Evolutionary conservation across 164 flowering plant species (phyloP), one percentile per base, ranked within the genome.

Genomic region (Piper betle): DNA sequence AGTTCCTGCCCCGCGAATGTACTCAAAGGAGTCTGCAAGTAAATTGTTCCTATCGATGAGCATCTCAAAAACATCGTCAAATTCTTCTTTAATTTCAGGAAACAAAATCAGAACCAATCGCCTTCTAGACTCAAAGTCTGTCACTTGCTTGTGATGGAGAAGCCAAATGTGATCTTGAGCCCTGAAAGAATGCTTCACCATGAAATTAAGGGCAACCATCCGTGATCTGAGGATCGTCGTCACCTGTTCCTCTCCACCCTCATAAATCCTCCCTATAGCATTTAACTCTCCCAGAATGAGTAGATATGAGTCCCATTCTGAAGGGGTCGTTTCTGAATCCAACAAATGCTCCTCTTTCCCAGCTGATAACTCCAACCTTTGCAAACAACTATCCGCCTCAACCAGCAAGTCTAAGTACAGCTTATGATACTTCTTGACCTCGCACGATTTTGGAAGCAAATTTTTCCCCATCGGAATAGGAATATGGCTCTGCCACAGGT

Each of bases 21-120:
- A 89, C 73, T 84, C 87, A 61, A 83, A 93, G 37, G 98, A 93
- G 70, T 86, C 94, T 8, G 79, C 78, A 74, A 89, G 74, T 55
- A 93, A 65, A 5, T 87, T 79, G 4, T 89, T 75, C 68, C 98
- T 78, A 62, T 93, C 97, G 69, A 89, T 93, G 46, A 93, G 87
- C 96, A 90, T 87, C 81, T 89, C 98, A 63, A 81, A 82, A 62
- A 81, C 72, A 64, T 89, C 96, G 18, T 84, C 97, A 62, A 79
- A 81, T 20, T 87, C 96, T 39, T 92, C 96, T 64, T 74, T 80
- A n/a, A 77, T 65, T 39, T 89, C 88, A 33, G 97, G 92, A 57
- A 93, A 81, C 83, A 86, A 57, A 84, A 87, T 71, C 91, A 84
- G 73, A 52, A 68, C 78, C 71, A 92, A 73, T 73, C 84, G 87